A percentile compares a stretch with the other conserved stretches of the same genome.
phyloP scores from a whole-genome alignment of 805 yeast species.

The Debaryomyces prosopidis region DNA sequence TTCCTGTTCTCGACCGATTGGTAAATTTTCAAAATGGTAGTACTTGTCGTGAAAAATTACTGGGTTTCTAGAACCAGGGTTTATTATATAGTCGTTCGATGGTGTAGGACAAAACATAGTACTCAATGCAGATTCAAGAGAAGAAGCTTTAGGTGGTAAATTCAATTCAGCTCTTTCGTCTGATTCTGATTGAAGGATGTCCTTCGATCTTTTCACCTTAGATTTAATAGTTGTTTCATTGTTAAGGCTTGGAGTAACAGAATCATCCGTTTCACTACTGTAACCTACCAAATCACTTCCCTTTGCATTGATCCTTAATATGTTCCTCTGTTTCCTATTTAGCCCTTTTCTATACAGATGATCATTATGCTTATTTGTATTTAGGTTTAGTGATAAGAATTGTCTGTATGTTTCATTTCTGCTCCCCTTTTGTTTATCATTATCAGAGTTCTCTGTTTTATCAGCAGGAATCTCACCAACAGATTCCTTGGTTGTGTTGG shows the following conservation, averaged over 20 bases:
- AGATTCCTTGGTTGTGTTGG: slow-evolving; percentile 12
- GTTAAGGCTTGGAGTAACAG: slow-evolving; percentile 7
- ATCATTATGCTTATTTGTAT: not conserved
- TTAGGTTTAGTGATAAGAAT: slow-evolving; percentile 17
- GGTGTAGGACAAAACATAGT: slow-evolving; percentile 43
- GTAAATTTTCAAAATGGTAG: slow-evolving; percentile 34
- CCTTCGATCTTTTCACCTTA: not conserved
- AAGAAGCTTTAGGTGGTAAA: slow-evolving; percentile 48
- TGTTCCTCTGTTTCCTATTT: slow-evolving; percentile 15
- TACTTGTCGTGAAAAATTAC: slow-evolving; percentile 45
- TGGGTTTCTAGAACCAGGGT: slow-evolving; percentile 34
- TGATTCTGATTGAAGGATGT: slow-evolving; percentile 6
- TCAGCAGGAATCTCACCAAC: slow-evolving; percentile 38
- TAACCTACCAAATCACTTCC: slow-evolving; percentile 16
- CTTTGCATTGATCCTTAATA: slow-evolving; percentile 21
- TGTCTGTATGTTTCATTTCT: slow-evolving; percentile 13
- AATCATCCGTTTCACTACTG: slow-evolving; percentile 2
- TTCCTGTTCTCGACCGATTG: slow-evolving; percentile 14
- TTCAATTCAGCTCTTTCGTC: slow-evolving; percentile 21
- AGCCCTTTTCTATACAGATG: slow-evolving; percentile 3
- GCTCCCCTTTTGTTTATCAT: not conserved
- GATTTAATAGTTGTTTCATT: slow-evolving; percentile 11
- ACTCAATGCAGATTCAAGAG: slow-evolving; percentile 42
- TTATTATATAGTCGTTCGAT: slow-evolving; percentile 27
- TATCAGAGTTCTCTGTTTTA: slow-evolving; percentile 6